phyloP scores from a whole-genome alignment of 352 stramenopile species.

The Pythium volutum region DNA sequence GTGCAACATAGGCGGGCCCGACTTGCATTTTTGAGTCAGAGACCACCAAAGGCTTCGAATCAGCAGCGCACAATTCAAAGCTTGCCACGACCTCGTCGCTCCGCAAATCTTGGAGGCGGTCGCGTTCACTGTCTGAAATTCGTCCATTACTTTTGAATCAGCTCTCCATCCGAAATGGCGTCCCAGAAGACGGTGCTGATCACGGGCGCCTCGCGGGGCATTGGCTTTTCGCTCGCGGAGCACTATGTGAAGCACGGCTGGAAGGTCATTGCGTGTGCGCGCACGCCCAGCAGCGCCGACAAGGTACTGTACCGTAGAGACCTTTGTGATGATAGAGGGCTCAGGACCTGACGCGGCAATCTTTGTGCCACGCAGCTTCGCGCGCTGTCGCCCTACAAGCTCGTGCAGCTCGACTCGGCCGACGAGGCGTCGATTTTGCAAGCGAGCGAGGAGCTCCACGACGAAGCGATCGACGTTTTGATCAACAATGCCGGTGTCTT shows the following conservation, averaged over 20 bases:
- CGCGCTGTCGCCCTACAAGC: constrained; percentile 30
- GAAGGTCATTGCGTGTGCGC: constrained; percentile 29
- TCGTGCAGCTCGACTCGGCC: constrained; percentile 43
- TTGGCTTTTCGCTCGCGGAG: constrained; percentile 46
- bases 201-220: constrained; percentile 35
- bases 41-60: constrained; percentile 13
- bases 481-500: constrained; percentile 68
- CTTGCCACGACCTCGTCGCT: too few relatives aligned
- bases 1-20: constrained; percentile 4
- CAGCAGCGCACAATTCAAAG: constrained; percentile 12
- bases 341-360: neutral
- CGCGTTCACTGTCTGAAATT: neutral
- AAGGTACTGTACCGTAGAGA: neutral
- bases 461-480: constrained; percentile 45
- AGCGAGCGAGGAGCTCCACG: constrained; percentile 34
- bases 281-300: constrained; percentile 22
- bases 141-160: neutral
- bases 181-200: constrained; percentile 33
- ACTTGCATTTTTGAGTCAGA: neutral
- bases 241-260: constrained; percentile 28
- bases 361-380: neutral
- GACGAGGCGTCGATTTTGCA: constrained; percentile 43
- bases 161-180: neutral
- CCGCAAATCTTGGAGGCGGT: neutral
- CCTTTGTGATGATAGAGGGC: neutral